Evolutionary conservation across 2,329 filamentous ascomycete genomes (phyloP), one percentile per base, ranked within the genome.

Genomic region (Coniochaeta sp.): DNA sequence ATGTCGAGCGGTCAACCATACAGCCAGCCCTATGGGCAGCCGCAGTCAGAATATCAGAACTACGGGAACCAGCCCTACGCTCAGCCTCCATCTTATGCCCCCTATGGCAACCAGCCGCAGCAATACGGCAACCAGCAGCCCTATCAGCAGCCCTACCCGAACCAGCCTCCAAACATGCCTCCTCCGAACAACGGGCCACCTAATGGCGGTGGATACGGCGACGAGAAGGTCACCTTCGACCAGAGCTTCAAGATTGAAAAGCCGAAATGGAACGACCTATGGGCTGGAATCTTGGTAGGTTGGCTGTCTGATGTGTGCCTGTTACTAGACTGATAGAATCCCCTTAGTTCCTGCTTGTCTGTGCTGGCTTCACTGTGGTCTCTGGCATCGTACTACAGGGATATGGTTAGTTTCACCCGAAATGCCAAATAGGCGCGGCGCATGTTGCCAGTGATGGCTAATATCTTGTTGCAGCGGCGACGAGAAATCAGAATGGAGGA

Each of bases 241-340:
- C 83, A 97, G 69, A 84, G 87, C 1, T 97, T 98, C 79, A 88
- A 88, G 74, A 74, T 97, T 58, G 84, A 90, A 58, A 87, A 79
- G 64, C 91, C 91, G n/a, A 96, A 93, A 73, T 96, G 83, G 76
- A 91, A 97, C 69, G 93, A 98, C 71, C 71, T 90, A 28, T 97
- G 93, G 93, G 93, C 93, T 3, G 92, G 89, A 4, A 76, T 96
- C 44, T 77, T 97, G 69, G 87, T 89, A 72, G 17, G 80, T 72
- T 16, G 55, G 42, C 40, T n/a, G 40, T 36, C 34, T 52, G 24
- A 26, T 17, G 26, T 54, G 54, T 7, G 8, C 14, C 30, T 26
- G 26, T 10, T 17, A 4, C 7, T 19, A 40, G 16, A 17, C 17
- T 28, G 16, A 34, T 7, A 40, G 22, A 19, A 34, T 16, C 42